Evolutionary conservation across 2,329 filamentous ascomycete species (phyloP), one percentile per base, ranked within the genome.

Genomic region (Aspergillus melleus): DNA sequence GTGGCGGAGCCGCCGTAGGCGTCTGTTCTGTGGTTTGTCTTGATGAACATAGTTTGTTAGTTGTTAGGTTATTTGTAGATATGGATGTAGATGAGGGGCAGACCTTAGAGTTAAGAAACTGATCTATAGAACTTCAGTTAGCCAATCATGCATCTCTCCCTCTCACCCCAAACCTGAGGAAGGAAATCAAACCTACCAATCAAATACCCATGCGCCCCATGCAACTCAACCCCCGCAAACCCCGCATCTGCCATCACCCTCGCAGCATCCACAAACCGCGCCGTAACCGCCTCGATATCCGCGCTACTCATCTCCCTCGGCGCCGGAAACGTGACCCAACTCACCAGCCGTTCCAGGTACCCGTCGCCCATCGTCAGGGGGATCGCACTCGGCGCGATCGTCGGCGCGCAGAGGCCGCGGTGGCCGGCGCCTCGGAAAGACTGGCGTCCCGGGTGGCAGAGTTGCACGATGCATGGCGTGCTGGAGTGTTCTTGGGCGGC

Each of bases 221-320:
- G 84, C 19, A 86, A 61, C 64, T 86, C 76, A 9, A 84, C 68
- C 0, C 83, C 84, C n/a, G 79, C 77, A 59, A 84, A 85, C 0
- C 84, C 84, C 24, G 77, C 74, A 59, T 83, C 77, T 2, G 75
- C 74, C 58, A 78, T 76, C 3, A 87, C 66, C 6, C 78, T 76
- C 1, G 87, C 86, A 0, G 79, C 80, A 24, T 78, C 72, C 0
- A 81, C 82, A 61, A 88, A 89, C 49, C 81, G 78, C 6, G 70
- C 66, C 9, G 86, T 77, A 0, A 85, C 81, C 0, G 77, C 73
- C 19, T 81, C 74, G 49, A 89, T 86, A 44, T 89, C 86, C 0
- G 70, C 68, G 0, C 71, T 29, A 0, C 77, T 83, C 83, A 89
- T 85, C 54, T 81, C 86, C 49, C 81, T 79, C 0, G 87, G 86